These are phyloP conservation scores for Tuber umbilicatum DNA, from an alignment of 495 filamentous ascomycete species.

Conservation along the genomic window DNA sequence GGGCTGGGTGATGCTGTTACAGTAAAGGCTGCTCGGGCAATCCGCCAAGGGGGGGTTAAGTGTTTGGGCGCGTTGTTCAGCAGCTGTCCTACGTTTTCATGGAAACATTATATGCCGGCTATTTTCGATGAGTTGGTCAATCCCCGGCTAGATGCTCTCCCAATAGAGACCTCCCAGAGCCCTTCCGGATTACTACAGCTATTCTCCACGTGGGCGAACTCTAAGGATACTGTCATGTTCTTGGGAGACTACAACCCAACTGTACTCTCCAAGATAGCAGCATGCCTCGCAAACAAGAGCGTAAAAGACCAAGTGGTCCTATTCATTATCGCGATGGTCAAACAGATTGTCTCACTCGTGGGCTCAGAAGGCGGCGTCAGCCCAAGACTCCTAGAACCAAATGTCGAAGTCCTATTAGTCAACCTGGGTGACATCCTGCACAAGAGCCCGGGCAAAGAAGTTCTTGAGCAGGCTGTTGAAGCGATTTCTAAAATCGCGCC, in stretches of 20 bases:
- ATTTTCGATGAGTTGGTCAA: constrained; percentile 70
- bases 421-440: constrained; percentile 61
- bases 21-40: constrained; percentile 55
- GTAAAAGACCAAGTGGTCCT: constrained; percentile 82
- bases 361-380: constrained; percentile 52
- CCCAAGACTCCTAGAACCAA: constrained; percentile 58
- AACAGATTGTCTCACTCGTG: constrained; percentile 56
- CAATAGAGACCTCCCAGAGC: constrained; percentile 79
- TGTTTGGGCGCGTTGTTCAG: constrained; percentile 71
- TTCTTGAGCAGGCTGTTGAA: constrained; percentile 69
- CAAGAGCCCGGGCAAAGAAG: constrained; percentile 58
- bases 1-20: constrained; percentile 47
- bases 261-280: constrained; percentile 62
- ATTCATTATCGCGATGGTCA: constrained; percentile 69
- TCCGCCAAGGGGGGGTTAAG: constrained; percentile 68
- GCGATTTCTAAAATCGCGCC: constrained; percentile 67
- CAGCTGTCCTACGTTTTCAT: constrained; percentile 58
- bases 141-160: constrained; percentile 69
- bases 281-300: constrained; percentile 64
- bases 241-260: constrained; percentile 57
- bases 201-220: constrained; percentile 69
- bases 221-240: constrained; percentile 59
- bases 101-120: constrained; percentile 60
- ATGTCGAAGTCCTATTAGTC: constrained; percentile 61
- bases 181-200: constrained; percentile 75